Evolutionary conservation across 306 rosid genomes (phyloP).

Genomic region (Abrus pulchellus): DNA sequence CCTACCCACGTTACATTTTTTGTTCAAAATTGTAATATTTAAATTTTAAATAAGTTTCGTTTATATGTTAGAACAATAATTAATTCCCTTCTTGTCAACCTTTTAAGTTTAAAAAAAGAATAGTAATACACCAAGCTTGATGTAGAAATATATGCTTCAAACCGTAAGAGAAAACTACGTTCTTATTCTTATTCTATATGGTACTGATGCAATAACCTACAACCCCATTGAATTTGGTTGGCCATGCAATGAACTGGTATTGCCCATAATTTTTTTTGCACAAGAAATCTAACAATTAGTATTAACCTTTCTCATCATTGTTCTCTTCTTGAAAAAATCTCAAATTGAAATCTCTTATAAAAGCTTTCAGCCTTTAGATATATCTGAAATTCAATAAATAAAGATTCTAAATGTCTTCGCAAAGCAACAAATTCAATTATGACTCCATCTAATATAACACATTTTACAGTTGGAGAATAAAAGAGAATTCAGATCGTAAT

Average conservation of each 20-base stretch:
- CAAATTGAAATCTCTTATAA: not conserved
- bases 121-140: not conserved
- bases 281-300: not conserved
- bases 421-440: not conserved
- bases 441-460: not conserved
- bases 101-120: not conserved
- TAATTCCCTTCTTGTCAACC: too few relatives aligned
- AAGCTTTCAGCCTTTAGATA: not conserved
- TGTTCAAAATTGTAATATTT: not conserved
- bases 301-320: not conserved
- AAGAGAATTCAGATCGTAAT: not conserved
- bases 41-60: not conserved
- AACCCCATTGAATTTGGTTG: too few relatives aligned
- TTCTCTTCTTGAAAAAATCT: not conserved
- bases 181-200: not conserved
- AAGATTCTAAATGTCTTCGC: not conserved
- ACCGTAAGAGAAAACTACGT: not conserved
- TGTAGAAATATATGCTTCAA: constrained; percentile 2
- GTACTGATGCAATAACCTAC: too few relatives aligned
- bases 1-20: not conserved
- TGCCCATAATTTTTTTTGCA: too few relatives aligned
- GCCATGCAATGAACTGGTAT: too few relatives aligned
- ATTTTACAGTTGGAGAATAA: not conserved
- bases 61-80: not conserved
- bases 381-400: constrained; percentile 9